Evolutionary conservation across 139 green algal species (phyloP).

Genomic region (Trebouxia sp.): DNA sequence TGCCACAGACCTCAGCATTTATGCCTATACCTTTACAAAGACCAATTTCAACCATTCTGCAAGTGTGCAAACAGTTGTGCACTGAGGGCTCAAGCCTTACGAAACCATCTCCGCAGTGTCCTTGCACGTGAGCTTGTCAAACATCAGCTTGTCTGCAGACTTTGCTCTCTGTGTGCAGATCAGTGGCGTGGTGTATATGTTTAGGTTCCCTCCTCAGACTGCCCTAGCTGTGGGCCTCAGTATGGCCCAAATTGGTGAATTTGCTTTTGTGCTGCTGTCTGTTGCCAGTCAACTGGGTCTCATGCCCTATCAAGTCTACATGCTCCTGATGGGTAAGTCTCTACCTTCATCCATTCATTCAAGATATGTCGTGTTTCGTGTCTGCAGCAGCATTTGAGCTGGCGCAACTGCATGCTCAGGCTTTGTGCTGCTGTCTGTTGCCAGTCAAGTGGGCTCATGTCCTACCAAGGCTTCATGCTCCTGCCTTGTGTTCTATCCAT

Average conservation of each 20-base stretch:
- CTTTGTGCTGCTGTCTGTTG: background rate
- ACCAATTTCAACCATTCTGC: too few relatives aligned
- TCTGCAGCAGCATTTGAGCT: background rate
- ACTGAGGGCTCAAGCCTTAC: too few relatives aligned
- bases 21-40: too few relatives aligned
- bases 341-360: background rate
- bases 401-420: background rate
- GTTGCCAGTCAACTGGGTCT: constrained; percentile 78
- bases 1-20: too few relatives aligned
- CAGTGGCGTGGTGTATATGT: constrained; percentile 75
- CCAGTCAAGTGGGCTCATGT: too few relatives aligned
- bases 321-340: constrained; percentile 80
- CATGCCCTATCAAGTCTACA: constrained; percentile 81
- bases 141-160: background rate
- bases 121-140: too few relatives aligned
- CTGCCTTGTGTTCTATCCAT: too few relatives aligned
- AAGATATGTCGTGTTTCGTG: background rate
- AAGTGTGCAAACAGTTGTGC: too few relatives aligned
- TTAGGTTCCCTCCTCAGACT: constrained; percentile 61
- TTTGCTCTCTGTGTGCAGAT: constrained; percentile 39
- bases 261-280: constrained; percentile 94
- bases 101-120: too few relatives aligned
- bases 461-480: too few relatives aligned
- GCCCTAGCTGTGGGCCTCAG: constrained; percentile 80
- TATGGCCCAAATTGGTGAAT: constrained; percentile 92